phyloP scores from a whole-genome alignment of 768 basidiomycete species.

The Daedalea quercina region DNA sequence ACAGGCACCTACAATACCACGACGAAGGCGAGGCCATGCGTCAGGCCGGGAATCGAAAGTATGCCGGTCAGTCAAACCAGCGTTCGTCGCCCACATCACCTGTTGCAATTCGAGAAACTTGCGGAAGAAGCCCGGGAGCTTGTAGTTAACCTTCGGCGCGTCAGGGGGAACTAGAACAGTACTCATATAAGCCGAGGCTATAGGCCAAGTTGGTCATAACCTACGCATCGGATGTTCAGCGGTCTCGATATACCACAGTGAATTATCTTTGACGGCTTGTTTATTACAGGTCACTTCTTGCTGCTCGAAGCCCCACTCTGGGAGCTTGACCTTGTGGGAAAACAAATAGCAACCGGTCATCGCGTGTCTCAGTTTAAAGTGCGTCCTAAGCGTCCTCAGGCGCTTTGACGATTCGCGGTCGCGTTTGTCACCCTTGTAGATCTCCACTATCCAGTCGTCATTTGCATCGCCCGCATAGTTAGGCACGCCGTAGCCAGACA shows the following conservation, averaged over 20 bases:
- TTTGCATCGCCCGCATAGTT: slow-evolving; percentile 86
- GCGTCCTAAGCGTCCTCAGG: slow-evolving; percentile 72
- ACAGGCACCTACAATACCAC: slow-evolving; percentile 76
- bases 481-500: slow-evolving; percentile 86
- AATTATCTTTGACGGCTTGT: slow-evolving; percentile 85
- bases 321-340: slow-evolving; percentile 96
- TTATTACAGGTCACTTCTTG: slow-evolving; percentile 99
- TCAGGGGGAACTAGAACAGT: slow-evolving; percentile 68
- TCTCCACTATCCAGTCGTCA: slow-evolving; percentile 90
- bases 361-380: slow-evolving; percentile 77
- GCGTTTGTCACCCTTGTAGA: slow-evolving; percentile 57
- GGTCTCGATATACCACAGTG: slow-evolving; percentile 93
- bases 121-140: slow-evolving; percentile 77
- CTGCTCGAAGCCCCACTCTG: slow-evolving; percentile 97
- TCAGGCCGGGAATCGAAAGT: slow-evolving; percentile 91
- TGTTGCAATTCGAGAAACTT: slow-evolving; percentile 90
- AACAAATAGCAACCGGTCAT: slow-evolving; percentile 95
- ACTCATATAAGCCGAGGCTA: too few relatives aligned
- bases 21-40: slow-evolving; percentile 83
- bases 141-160: slow-evolving; percentile 85
- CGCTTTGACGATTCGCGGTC: slow-evolving; percentile 66
- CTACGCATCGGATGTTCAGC: slow-evolving; percentile 63
- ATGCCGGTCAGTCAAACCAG: slow-evolving; percentile 91
- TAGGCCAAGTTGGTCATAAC: background rate
- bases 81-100: slow-evolving; percentile 98